phyloP scores from a whole-genome alignment of 305 asterid genomes.

The Fraxinus latifolia region DNA sequence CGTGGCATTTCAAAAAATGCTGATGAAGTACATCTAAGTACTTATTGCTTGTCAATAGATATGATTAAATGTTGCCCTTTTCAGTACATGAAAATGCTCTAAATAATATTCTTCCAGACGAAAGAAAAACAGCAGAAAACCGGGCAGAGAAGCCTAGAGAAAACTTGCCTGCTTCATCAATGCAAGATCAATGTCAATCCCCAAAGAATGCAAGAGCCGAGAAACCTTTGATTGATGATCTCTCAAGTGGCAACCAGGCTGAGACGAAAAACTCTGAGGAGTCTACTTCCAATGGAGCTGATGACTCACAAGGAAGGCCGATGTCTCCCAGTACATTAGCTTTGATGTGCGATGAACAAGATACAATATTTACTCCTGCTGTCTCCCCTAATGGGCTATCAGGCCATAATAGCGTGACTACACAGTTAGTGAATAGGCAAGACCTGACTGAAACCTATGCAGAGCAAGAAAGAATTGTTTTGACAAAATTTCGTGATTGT shows the following conservation, averaged over 20 bases:
- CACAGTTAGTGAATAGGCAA: slow-evolving; percentile 54
- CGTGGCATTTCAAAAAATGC: not conserved
- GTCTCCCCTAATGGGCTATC: slow-evolving; percentile 52
- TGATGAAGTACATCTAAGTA: not conserved
- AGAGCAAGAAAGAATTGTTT: slow-evolving; percentile 88
- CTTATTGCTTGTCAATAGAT: slow-evolving; percentile 9
- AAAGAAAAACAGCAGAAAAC: slow-evolving; percentile 44
- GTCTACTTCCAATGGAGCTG: slow-evolving; percentile 61
- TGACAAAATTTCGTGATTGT: slow-evolving; percentile 90
- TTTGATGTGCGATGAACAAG: slow-evolving; percentile 91
- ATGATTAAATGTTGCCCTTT: not conserved
- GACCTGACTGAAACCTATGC: slow-evolving; percentile 56
- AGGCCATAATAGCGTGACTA: slow-evolving; percentile 38
- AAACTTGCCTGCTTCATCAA: slow-evolving; percentile 40
- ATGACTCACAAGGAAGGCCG: slow-evolving; percentile 63
- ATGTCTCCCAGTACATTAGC: slow-evolving; percentile 97
- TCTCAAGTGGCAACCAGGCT: slow-evolving; percentile 37
- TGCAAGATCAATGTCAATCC: slow-evolving; percentile 45
- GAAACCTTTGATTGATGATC: slow-evolving; percentile 32
- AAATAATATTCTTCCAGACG: slow-evolving; percentile 41
- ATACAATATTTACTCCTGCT: slow-evolving; percentile 56
- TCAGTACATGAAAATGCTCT: slow-evolving; percentile 13
- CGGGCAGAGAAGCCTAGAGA: slow-evolving; percentile 45
- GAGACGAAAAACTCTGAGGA: slow-evolving; percentile 50
- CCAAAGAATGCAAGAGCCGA: slow-evolving; percentile 38